Evolutionary conservation across 441 rosid genomes (phyloP), one percentile per base, ranked within the genome.

Genomic region (Gossypium trilobum): DNA sequence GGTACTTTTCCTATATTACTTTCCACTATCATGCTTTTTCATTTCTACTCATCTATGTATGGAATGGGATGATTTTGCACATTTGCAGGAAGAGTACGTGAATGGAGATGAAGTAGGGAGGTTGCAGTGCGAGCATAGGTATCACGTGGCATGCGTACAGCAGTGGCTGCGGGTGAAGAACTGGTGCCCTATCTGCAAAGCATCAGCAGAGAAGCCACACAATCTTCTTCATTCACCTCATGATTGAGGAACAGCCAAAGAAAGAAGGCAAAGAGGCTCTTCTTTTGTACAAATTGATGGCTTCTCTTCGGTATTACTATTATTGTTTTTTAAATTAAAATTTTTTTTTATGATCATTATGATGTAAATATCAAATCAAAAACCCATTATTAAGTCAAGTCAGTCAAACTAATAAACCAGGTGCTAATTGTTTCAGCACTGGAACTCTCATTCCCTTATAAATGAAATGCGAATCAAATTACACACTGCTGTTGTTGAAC

Each of bases 181-280:
- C 54, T 92, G 99, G 98, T 92, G 99, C 78, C 97, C 99, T 9
- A 79, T 92, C 76, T 95, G 98, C 87, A 95, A 85, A 82, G 80
- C 88, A 31, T 74, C 87, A 2, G 96, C 89, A 17, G 89, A 17
- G 89, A 83, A 31, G 56, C 84, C 55, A 76, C 87, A 0, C 16
- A 42, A 0, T 58, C 87, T n/a, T 61, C 75, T 58, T 61, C 78
- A 14, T 66, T 71, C n/a, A 68, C 75, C 2, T 75, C 33, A 0
- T 70, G 50, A 42, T 51, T 48, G 17, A 6, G 68, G 56, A 74
- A 23, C 33, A 23, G 14, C 13, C 17, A 50, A 50, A 56, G 60
- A 57, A 22, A 57, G 62, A 57, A 55, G 27, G 25, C 8, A 54
- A 57, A 25, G 36, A 64, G 50, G 74, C 48, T 27, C 31, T 27